These are phyloP conservation scores for Garcileccinum viscosum DNA, from an alignment of 1,284 basidiomycete genomes.

Conservation along the genomic window DNA sequence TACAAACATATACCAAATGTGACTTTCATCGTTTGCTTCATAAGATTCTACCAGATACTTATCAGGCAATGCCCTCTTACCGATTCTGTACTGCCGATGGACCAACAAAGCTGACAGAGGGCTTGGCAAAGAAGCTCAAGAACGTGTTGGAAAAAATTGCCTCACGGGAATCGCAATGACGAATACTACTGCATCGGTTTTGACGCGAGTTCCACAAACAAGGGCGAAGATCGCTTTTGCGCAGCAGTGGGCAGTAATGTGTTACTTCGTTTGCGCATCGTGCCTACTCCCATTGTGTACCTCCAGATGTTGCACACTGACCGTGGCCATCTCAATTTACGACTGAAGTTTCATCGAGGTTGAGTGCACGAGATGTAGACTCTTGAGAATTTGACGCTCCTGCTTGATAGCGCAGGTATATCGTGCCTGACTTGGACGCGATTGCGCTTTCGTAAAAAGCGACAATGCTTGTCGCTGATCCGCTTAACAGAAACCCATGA, in stretches of 20 bases:
- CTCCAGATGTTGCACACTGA: not conserved
- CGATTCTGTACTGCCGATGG: constrained; percentile 77
- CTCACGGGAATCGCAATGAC: constrained; percentile 23
- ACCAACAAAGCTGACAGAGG: constrained; percentile 65
- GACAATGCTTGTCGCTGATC: too few relatives aligned
- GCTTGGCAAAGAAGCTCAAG: constrained; percentile 56
- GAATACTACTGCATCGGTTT: not conserved
- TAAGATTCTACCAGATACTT: constrained; percentile 73
- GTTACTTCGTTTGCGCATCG: not conserved
- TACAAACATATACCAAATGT: not conserved
- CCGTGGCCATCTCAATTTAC: not conserved
- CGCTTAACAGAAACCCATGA: too few relatives aligned
- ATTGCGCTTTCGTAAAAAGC: too few relatives aligned
- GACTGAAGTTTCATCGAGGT: not conserved
- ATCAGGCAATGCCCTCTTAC: constrained; percentile 82
- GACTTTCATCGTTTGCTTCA: not conserved
- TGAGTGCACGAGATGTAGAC: not conserved
- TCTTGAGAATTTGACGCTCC: not conserved
- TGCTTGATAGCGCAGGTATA: not conserved
- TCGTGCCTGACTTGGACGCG: too few relatives aligned
- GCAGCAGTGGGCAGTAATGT: not conserved
- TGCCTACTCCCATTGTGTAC: not conserved
- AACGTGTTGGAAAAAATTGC: constrained; percentile 38
- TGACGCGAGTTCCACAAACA: not conserved
- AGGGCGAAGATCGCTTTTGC: not conserved